phyloP scores from a whole-genome alignment of 2,329 filamentous ascomycete species.

The Beauveria sp. region DNA sequence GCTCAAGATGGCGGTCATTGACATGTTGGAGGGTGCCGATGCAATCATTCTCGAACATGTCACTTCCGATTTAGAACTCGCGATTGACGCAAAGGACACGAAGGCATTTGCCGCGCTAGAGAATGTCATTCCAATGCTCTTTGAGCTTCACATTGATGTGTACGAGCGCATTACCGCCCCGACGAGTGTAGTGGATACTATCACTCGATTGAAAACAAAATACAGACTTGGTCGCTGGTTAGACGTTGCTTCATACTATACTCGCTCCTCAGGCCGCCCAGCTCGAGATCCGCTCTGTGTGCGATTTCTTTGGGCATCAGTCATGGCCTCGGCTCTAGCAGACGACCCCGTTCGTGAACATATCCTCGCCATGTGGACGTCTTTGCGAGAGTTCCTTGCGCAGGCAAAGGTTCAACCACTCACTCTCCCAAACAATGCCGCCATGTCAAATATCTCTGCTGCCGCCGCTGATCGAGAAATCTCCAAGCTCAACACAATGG shows the following conservation, averaged over 20 bases:
- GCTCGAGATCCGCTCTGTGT: slow-evolving; percentile 34
- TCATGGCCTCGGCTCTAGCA: slow-evolving; percentile 44
- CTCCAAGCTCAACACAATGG: slow-evolving; percentile 87
- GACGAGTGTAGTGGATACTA: slow-evolving; percentile 44
- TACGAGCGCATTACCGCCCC: slow-evolving; percentile 52
- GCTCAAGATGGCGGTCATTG: slow-evolving; percentile 49
- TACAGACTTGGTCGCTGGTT: slow-evolving; percentile 45
- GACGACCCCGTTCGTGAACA: slow-evolving; percentile 49
- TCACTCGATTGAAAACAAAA: slow-evolving; percentile 41
- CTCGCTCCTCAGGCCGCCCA: slow-evolving; percentile 28
- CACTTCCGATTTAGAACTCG: slow-evolving; percentile 32
- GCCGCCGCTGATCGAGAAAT: slow-evolving; percentile 85
- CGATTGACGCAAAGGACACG: not conserved
- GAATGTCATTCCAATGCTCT: slow-evolving; percentile 47
- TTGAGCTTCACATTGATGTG: slow-evolving; percentile 55
- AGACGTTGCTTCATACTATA: slow-evolving; percentile 38
- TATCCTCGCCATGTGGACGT: slow-evolving; percentile 51
- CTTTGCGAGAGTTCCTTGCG: slow-evolving; percentile 43
- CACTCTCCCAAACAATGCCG: slow-evolving; percentile 71
- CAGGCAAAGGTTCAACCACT: slow-evolving; percentile 38
- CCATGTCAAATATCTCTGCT: slow-evolving; percentile 80
- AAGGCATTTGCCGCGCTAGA: slow-evolving; percentile 25
- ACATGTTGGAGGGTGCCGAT: slow-evolving; percentile 48
- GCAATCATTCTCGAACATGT: slow-evolving; percentile 42
- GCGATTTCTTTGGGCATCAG: slow-evolving; percentile 52